These are phyloP conservation scores for Carex pumila DNA, from an alignment of 176 grass and related monocot genomes.

Conservation along the genomic window DNA sequence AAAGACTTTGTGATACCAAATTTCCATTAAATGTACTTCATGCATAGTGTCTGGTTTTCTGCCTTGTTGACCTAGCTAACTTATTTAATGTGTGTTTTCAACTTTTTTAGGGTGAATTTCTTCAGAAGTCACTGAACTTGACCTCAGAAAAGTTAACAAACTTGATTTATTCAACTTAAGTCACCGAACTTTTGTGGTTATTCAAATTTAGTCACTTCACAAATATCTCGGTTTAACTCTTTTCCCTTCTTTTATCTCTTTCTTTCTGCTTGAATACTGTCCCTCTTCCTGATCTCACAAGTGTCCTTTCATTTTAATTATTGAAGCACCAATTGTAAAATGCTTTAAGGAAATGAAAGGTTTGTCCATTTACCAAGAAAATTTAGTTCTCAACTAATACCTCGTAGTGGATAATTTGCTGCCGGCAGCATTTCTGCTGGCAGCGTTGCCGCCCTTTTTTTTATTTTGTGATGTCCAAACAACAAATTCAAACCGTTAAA, in stretches of 20 bases:
- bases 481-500: no score
- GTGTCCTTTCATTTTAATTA: background rate
- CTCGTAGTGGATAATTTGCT: background rate
- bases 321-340: background rate
- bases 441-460: no score
- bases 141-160: background rate
- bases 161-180: background rate
- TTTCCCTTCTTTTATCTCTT: no score
- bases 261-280: no score
- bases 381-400: background rate
- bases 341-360: background rate
- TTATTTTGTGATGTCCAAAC: no score
- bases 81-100: background rate
- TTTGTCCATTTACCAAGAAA: background rate
- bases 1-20: background rate
- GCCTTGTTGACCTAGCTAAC: background rate
- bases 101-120: background rate
- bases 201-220: background rate
- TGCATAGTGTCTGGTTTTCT: background rate
- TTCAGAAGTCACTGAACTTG: background rate
- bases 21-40: background rate
- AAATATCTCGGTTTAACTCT: no score
- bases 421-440: no score
- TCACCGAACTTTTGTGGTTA: background rate
- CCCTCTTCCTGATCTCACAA: no score